These are phyloP conservation scores for Fonsecaea monophora DNA, from an alignment of 2,329 filamentous ascomycete genomes.

Conservation along the genomic window DNA sequence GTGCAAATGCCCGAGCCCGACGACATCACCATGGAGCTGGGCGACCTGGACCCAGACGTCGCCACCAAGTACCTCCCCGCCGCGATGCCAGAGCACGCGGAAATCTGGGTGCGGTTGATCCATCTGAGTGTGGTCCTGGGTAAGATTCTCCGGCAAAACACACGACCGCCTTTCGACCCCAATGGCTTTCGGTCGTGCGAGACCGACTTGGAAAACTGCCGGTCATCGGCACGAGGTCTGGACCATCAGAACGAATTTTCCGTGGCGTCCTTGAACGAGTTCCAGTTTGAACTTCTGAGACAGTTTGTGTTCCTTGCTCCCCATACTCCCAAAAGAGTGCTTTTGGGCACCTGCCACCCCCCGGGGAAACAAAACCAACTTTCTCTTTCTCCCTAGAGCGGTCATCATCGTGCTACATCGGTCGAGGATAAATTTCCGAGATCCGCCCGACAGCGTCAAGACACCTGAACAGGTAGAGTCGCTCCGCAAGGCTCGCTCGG, in stretches of 20 bases:
- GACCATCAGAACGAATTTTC: not conserved
- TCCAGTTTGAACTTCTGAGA: slow-evolving; percentile 2
- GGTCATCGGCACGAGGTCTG: not conserved
- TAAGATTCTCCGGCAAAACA: not conserved
- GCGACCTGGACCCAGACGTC: slow-evolving; percentile 12
- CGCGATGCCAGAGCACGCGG: not conserved
- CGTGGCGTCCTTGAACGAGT: not conserved
- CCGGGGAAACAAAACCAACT: too few relatives aligned
- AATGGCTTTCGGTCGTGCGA: not conserved
- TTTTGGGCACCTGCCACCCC: too few relatives aligned
- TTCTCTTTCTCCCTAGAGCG: not conserved
- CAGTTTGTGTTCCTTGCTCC: not conserved
- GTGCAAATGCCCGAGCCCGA: slow-evolving; percentile 84
- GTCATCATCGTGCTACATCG: slow-evolving; percentile 1
- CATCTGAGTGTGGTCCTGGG: slow-evolving; percentile 1
- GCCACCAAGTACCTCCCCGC: not conserved
- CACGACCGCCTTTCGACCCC: not conserved
- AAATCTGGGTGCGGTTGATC: slow-evolving; percentile 1
- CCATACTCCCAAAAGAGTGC: too few relatives aligned
- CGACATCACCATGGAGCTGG: slow-evolving; percentile 57
- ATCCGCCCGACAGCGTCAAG: not conserved
- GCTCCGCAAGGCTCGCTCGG: not conserved
- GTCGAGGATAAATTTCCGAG: not conserved
- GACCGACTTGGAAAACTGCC: slow-evolving; percentile 2
- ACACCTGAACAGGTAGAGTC: not conserved